A percentile compares a stretch with the other conserved stretches of the same genome.
These are phyloP conservation scores for Dispira parvispora DNA, from an alignment of 192 early-diverging fungal species.

Conservation along the genomic window DNA sequence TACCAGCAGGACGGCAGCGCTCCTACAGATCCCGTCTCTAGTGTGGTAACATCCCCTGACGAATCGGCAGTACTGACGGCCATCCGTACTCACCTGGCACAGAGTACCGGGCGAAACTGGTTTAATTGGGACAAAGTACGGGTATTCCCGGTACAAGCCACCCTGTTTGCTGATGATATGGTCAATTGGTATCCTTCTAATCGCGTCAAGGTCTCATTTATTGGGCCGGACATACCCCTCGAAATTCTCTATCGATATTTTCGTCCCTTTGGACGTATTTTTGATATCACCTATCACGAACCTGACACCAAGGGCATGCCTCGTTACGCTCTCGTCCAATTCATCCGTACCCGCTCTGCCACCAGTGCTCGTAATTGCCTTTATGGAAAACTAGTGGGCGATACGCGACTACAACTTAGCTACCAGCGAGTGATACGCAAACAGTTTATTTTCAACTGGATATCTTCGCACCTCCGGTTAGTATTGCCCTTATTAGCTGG, in stretches of 20 bases:
- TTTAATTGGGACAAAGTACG: slow-evolving; percentile 45
- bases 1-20: background rate
- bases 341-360: slow-evolving; percentile 57
- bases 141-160: slow-evolving; percentile 46
- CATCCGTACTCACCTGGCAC: slow-evolving; percentile 33
- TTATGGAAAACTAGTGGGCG: slow-evolving; percentile 58
- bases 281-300: slow-evolving; percentile 54
- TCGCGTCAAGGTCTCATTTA: slow-evolving; percentile 51
- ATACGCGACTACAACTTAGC: slow-evolving; percentile 38
- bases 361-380: slow-evolving; percentile 85
- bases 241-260: slow-evolving; percentile 57
- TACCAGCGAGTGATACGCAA: slow-evolving; percentile 39
- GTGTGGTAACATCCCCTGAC: background rate
- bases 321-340: slow-evolving; percentile 66
- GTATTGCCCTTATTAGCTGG: slow-evolving; percentile 56
- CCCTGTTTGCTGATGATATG: slow-evolving; percentile 60
- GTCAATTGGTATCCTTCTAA: slow-evolving; percentile 27
- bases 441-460: slow-evolving; percentile 42
- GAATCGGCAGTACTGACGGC: background rate
- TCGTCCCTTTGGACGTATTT: slow-evolving; percentile 64
- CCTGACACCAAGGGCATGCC: slow-evolving; percentile 52
- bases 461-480: slow-evolving; percentile 58
- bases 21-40: background rate
- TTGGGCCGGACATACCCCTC: slow-evolving; percentile 46
- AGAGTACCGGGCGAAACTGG: slow-evolving; percentile 38